Conservation (phyloP, 2,329 filamentous ascomycete species). For the Aspergillus pseudoviridinutans region DNA sequence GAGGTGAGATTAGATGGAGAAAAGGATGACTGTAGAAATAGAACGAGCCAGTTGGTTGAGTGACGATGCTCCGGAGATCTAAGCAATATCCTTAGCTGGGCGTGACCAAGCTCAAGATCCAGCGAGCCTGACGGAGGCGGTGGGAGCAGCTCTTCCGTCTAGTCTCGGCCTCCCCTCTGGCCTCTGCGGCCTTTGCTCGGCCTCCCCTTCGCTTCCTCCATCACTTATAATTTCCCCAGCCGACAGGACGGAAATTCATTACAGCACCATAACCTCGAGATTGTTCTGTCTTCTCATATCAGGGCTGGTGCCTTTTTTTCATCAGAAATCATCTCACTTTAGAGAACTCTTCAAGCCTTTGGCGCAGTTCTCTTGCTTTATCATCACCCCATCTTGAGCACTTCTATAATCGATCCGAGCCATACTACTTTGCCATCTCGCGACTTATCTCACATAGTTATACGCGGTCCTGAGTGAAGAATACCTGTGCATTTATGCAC, state of each 20-base stretch:
- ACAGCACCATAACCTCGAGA: conserved; percentile 6
- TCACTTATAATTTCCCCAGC: conserved; percentile 11
- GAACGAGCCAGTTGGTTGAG: conserved; percentile 4
- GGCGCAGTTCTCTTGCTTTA: background rate
- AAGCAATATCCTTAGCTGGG: background rate
- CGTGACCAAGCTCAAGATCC: conserved; percentile 5
- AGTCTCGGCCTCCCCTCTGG: conserved; percentile 16
- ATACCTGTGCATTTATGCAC: conserved; percentile 4
- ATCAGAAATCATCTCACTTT: background rate
- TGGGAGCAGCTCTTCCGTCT: conserved; percentile 17
- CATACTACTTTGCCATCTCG: conserved; percentile 14
- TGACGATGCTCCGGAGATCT: conserved; percentile 3
- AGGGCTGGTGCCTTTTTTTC: background rate
- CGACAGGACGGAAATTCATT: conserved; percentile 8
- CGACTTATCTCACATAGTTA: background rate
- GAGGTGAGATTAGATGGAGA: conserved; percentile 3
- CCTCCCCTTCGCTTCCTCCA: conserved; percentile 20
- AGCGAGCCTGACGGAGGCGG: conserved; percentile 33
- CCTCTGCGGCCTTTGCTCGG: conserved; percentile 22
- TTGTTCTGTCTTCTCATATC: background rate
- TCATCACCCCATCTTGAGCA: background rate
- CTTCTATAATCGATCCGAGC: conserved; percentile 1
- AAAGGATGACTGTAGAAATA: conserved; percentile 3
- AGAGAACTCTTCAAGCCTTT: background rate
- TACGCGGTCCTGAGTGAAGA: conserved; percentile 6